These are phyloP conservation scores for Barnettozyma californica DNA, from an alignment of 805 yeast genomes.

Conservation along the genomic window DNA sequence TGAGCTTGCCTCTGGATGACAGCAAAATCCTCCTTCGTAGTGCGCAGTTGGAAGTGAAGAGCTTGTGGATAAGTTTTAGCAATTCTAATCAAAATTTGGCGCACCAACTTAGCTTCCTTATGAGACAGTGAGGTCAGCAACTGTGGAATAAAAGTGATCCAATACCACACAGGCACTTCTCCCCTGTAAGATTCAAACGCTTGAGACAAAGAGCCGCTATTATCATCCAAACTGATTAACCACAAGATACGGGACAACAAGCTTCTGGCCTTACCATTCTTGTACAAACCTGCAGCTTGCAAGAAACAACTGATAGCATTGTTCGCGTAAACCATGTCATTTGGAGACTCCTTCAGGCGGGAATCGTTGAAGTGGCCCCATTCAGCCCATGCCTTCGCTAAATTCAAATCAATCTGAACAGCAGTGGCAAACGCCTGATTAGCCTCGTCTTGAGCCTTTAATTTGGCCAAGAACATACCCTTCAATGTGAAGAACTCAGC, in stretches of 20 bases:
- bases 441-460: conserved; percentile 89
- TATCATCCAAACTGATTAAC: conserved; percentile 89
- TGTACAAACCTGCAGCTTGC: conserved; percentile 96
- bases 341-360: conserved; percentile 77
- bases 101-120: conserved; percentile 83
- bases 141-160: conserved; percentile 97
- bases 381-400: conserved; percentile 99
- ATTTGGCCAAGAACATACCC: conserved; percentile 94
- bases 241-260: conserved; percentile 85
- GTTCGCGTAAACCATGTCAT: conserved; percentile 77
- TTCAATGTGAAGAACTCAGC: conserved; percentile 96
- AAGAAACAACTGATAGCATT: conserved; percentile 93
- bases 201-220: conserved; percentile 69
- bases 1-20: conserved; percentile 75
- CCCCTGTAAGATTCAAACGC: conserved; percentile 92
- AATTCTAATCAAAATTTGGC: conserved; percentile 81
- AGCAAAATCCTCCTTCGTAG: conserved; percentile 90
- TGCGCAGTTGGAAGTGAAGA: conserved; percentile 88
- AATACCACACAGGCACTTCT: conserved; percentile 98
- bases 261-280: conserved; percentile 85
- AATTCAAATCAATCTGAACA: conserved; percentile 87
- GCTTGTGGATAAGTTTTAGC: conserved; percentile 98
- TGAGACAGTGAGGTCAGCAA: conserved; percentile 84
- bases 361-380: conserved; percentile 97
- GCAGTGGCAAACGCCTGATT: conserved; percentile 98